These are phyloP conservation scores for Iris pallida DNA, from an alignment of 116 monocot genomes.

Conservation along the genomic window DNA sequence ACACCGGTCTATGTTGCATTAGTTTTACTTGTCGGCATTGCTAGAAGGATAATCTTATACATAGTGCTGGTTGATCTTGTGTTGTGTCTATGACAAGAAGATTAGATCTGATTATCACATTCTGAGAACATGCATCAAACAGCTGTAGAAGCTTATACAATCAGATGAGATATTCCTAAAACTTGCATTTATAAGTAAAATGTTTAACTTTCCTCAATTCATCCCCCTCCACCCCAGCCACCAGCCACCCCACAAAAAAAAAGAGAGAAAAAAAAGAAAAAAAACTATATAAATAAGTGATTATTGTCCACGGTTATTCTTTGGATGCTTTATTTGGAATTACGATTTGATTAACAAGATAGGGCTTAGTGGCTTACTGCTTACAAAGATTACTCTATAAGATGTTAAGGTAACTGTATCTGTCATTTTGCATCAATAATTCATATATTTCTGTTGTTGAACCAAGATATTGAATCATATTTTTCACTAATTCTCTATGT, in stretches of 20 bases:
- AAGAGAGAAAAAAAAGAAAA: no score
- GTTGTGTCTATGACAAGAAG: no score
- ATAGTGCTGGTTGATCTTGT: conserved; percentile 3
- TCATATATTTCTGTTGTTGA: no score
- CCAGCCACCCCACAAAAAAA: no score
- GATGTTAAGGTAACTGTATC: conserved; percentile 23
- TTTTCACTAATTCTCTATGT: background rate
- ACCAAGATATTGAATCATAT: background rate
- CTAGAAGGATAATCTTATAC: conserved; percentile 3
- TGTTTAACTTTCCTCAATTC: background rate
- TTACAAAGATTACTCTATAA: conserved; percentile 50
- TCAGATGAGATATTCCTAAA: background rate
- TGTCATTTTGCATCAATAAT: background rate
- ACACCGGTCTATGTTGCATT: conserved; percentile 7
- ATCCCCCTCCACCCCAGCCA: no score
- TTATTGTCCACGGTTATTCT: conserved; percentile 21
- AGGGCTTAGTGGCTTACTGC: no score
- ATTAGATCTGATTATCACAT: background rate
- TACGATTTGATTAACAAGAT: conserved; percentile 42
- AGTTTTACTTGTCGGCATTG: background rate
- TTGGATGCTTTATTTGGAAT: conserved; percentile 34
- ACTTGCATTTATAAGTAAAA: background rate
- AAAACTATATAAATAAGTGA: conserved; percentile 7
- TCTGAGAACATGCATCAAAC: background rate
- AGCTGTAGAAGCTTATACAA: background rate